Conservation (phyloP, 306 rosid species). For the Trifolium fragiferum region DNA sequence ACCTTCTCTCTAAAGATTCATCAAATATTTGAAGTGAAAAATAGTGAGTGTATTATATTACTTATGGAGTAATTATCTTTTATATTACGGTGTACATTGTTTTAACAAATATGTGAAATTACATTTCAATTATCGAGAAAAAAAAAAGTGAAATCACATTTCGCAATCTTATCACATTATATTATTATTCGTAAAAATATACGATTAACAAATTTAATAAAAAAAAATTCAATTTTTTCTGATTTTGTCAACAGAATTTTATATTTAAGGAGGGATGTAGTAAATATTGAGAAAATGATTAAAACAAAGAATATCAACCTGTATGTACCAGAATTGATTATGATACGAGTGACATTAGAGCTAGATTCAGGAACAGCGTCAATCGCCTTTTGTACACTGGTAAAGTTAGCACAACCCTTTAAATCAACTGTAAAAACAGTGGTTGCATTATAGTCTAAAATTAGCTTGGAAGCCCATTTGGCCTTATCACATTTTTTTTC, state of each 20-base stretch:
- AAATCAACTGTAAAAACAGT: constrained; percentile 62
- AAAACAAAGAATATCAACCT: constrained; percentile 34
- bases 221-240: too few relatives aligned
- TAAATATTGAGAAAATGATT: not conserved
- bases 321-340: constrained; percentile 55
- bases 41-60: not conserved
- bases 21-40: constrained; percentile 22
- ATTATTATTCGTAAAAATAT: too few relatives aligned
- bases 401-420: constrained; percentile 69
- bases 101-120: too few relatives aligned
- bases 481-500: constrained; percentile 47
- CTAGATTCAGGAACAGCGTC: constrained; percentile 70
- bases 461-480: constrained; percentile 54
- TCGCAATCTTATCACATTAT: too few relatives aligned
- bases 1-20: constrained; percentile 69
- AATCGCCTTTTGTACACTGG: constrained; percentile 72
- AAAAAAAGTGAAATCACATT: too few relatives aligned
- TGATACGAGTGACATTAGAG: constrained; percentile 58
- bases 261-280: not conserved
- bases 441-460: constrained; percentile 55
- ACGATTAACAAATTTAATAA: too few relatives aligned
- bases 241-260: too few relatives aligned
- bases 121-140: too few relatives aligned
- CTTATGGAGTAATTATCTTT: too few relatives aligned
- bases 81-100: not conserved